Evolutionary conservation across 2,329 filamentous ascomycete species (phyloP).

Genomic region (Rutstroemia sp.): DNA sequence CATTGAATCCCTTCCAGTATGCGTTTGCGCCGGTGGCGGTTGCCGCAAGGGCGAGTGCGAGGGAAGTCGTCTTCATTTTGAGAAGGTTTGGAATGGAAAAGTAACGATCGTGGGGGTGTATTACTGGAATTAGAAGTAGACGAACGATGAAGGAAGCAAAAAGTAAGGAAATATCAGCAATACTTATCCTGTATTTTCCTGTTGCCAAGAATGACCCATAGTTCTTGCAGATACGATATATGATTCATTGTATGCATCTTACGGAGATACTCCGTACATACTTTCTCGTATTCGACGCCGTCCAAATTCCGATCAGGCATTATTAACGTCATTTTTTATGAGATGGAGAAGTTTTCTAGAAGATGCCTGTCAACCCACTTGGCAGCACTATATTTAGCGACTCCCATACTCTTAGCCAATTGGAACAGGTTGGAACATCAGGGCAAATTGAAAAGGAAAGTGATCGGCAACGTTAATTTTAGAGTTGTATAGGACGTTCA

Average conservation of each 20-base stretch:
- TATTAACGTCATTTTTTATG: background rate
- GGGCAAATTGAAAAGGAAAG: background rate
- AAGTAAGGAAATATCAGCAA: background rate
- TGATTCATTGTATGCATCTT: background rate
- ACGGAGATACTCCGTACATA: background rate
- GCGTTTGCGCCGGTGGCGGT: slow-evolving; percentile 28
- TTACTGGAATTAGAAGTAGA: background rate
- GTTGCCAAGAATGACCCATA: background rate
- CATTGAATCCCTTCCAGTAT: slow-evolving; percentile 37
- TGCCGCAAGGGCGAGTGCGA: slow-evolving; percentile 30
- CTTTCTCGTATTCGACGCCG: background rate
- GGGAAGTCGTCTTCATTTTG: slow-evolving; percentile 19
- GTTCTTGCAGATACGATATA: background rate
- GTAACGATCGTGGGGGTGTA: background rate
- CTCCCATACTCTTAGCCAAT: background rate
- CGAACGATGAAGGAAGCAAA: background rate
- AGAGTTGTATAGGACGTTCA: background rate
- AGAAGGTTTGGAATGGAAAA: background rate
- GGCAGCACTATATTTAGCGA: background rate
- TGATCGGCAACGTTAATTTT: background rate
- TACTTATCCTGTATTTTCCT: background rate
- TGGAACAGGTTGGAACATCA: background rate
- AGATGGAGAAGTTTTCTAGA: background rate
- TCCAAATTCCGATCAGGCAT: background rate
- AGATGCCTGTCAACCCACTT: background rate